A percentile compares a stretch with the other conserved stretches of the same genome.
Conservation (phyloP, 805 yeast species). For the Metschnikowia drakensbergensis region DNA sequence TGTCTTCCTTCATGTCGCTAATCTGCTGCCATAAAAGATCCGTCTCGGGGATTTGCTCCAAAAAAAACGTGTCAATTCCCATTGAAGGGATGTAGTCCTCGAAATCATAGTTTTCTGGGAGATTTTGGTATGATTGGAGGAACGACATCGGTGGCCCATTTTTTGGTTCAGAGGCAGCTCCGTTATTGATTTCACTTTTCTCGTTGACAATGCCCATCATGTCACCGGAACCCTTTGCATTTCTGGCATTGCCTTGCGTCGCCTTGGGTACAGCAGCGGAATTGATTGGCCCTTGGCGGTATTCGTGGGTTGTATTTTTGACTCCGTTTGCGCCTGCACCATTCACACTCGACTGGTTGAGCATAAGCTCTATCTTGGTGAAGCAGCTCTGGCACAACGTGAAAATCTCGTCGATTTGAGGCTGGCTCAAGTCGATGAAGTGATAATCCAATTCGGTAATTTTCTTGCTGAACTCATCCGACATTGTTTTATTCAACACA, state of each 20-base stretch:
- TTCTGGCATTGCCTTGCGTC: background rate
- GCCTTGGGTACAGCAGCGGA: background rate
- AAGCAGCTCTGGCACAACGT: background rate
- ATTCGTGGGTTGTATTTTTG: background rate
- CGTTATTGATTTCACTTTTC: background rate
- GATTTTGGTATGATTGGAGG: background rate
- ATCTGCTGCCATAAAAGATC: constrained; percentile 13
- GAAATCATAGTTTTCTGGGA: background rate
- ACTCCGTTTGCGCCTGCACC: background rate
- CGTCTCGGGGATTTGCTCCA: constrained; percentile 3
- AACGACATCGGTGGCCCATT: background rate
- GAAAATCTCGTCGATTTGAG: constrained; percentile 3
- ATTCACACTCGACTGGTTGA: background rate
- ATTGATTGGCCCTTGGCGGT: background rate
- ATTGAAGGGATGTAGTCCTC: background rate
- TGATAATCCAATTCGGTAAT: background rate
- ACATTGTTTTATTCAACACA: constrained; percentile 5
- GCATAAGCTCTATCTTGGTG: background rate
- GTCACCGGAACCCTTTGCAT: background rate
- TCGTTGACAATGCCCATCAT: background rate
- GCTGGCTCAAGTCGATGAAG: constrained; percentile 1
- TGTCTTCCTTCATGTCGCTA: constrained; percentile 5
- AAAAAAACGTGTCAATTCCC: background rate
- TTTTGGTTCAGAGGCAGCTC: background rate
- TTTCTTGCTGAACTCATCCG: constrained; percentile 4